Base-by-base conservation (phyloP, 1,284 basidiomycete genomes). In the Uromyces viciae-fabae region DNA sequence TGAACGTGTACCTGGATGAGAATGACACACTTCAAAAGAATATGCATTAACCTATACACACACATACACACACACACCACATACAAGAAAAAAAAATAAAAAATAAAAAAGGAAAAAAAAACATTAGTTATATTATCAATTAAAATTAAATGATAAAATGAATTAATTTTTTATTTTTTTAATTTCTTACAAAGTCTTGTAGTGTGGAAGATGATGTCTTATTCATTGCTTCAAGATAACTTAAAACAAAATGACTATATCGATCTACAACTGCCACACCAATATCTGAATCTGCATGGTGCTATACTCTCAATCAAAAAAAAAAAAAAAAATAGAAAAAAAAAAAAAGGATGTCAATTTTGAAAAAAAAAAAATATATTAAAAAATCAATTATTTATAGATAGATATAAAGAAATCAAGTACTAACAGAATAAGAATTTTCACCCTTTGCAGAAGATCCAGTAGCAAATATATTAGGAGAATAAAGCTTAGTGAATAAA, bases 211-310 rank as follows among this genome's bases (percentile, higher is more conserved):
- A 90, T 60, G 91, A 93, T 0, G 94, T 95, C 87, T 97, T 98
- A 86, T 95, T 93, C 83, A 97, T 91, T 9, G 90, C 89, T 86
- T 98, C 96, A 89, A 99, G 91, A 86, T 91, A 96, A 83, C 94
- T 90, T 14, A 99, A 89, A 36, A 96, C 89, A 84, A 93, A 93
- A 86, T 98, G 95, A 0, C 96, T 99, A 86, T 91, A 99, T 22
- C 92, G 90, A 85, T 99, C 97, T 82, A 98, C 98, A 75, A 99
- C 93, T 0, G 95, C 92, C 0, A 98, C 93, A 2, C 97, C 97
- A 52, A 99, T 91, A 83, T 98, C 95, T 60, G 90, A 88, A 87
- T 99, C 96, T 83, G 93, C 93, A 85, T 94, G 92, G 85, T 98
- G 92, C 93, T 96, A 83, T 36, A 28, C n/a, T n/a, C n/a, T 33